Base-by-base conservation (phyloP, 2,329 filamentous ascomycete species). In the Diaporthe citrichinensis region DNA sequence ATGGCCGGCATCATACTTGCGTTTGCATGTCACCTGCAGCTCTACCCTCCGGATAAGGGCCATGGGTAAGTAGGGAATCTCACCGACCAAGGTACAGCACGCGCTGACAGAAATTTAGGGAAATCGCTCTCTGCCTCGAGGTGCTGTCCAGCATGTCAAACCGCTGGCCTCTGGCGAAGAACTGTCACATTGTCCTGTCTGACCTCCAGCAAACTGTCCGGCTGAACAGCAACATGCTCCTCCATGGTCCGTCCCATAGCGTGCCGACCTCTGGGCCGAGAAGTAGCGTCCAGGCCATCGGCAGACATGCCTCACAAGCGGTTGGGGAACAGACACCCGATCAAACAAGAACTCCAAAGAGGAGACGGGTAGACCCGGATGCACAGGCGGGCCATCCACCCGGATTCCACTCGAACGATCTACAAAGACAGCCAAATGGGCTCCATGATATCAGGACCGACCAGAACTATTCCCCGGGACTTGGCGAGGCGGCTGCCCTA, bases 1-100 rank as follows among this genome's bases (percentile, higher is more conserved):
- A 53, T 53, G 51, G 51, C 51, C n/a, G 51, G 51, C 51, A 53
- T 53, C n/a, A 53, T 53, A 53, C 23, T 53, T 15, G 51, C 51
- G 9, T 53, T 53, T 28, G 51, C n/a, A 0, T 53, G 51, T 53
- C 51, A 53, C 51, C n/a, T 28, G n/a, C 51, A 53, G 5, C 51
- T 53, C 51, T 53, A 53, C 51, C 51, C 51, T 28, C n/a, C 51
- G 51, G n/a, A 28, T 12, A 53, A 53, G 51, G 51, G 51, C 23
- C 51, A 28, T 28, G 51, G 51, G 51, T 28, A 55, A 55, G 51
- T 55, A 17, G 12, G 17, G 6, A 6, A 55, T 9, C 51, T 17
- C 51, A 55, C 51, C 10, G 51, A 14, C 51, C 5, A 23, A 23
- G 25, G 4, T 28, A 2, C 10, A 55, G 51, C 51, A 55, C n/a